Conservation (phyloP, 129 eudicot genomes). For the Tanacetum coccineum region DNA sequence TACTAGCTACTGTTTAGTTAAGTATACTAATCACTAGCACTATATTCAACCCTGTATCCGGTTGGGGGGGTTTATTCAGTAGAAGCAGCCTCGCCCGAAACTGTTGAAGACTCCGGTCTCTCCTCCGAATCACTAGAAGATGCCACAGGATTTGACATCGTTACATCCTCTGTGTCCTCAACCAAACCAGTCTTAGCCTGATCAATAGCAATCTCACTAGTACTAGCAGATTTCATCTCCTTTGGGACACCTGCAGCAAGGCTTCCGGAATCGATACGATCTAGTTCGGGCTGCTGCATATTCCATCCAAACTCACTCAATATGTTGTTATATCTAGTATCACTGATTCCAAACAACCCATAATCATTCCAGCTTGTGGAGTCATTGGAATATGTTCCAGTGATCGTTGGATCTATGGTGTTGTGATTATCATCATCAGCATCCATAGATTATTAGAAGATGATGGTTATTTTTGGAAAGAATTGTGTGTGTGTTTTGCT, state of each 20-base stretch:
- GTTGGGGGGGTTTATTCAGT: constrained; percentile 27
- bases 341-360: constrained; percentile 28
- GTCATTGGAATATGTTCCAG: constrained; percentile 26
- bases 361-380: constrained; percentile 30
- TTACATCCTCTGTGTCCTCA: constrained; percentile 25
- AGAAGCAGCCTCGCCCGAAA: constrained; percentile 36
- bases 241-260: too few relatives aligned
- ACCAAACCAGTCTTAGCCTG: constrained; percentile 21
- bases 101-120: constrained; percentile 50
- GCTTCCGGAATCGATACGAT: too few relatives aligned
- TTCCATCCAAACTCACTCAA: constrained; percentile 68
- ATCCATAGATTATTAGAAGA: not conserved
- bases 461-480: constrained; percentile 17
- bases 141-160: constrained; percentile 32
- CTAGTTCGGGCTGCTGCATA: constrained; percentile 25
- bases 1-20: not conserved
- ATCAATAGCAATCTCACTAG: not conserved
- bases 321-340: constrained; percentile 35
- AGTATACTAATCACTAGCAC: not conserved
- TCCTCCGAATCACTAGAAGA: constrained; percentile 69
- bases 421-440: constrained; percentile 2
- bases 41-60: constrained; percentile 69
- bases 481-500: constrained; percentile 6
- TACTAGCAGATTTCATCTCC: too few relatives aligned
- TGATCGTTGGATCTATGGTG: constrained; percentile 34